Evolutionary conservation across 768 basidiomycete species (phyloP).

Genomic region (Paxillus rubicundulus): DNA sequence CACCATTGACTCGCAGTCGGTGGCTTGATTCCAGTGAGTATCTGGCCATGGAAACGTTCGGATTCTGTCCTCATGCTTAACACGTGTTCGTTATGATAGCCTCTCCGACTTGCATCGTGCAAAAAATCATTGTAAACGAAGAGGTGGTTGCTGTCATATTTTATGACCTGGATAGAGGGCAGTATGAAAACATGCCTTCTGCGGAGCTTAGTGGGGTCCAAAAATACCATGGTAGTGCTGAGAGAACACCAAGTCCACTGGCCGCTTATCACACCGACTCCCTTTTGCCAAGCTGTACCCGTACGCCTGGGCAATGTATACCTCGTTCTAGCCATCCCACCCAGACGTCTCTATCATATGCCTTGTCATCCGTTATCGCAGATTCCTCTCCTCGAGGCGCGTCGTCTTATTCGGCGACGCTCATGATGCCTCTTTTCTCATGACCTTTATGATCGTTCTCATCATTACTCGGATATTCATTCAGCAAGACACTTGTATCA

Average conservation of each 20-base stretch:
- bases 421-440: conserved; percentile 34
- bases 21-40: conserved; percentile 69
- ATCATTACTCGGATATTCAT: conserved; percentile 19
- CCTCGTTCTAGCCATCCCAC: conserved; percentile 29
- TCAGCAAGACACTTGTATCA: conserved; percentile 22
- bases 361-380: conserved; percentile 39
- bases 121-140: conserved; percentile 68
- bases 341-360: conserved; percentile 43
- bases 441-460: conserved; percentile 28
- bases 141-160: conserved; percentile 60
- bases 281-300: conserved; percentile 31
- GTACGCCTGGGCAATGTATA: conserved; percentile 34
- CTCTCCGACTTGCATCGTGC: conserved; percentile 56
- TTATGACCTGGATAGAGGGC: conserved; percentile 65
- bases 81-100: conserved; percentile 37
- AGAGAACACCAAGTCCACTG: conserved; percentile 27
- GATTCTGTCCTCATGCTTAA: conserved; percentile 23
- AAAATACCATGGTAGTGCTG: conserved; percentile 34
- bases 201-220: conserved; percentile 58
- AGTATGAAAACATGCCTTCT: conserved; percentile 49
- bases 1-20: conserved; percentile 59
- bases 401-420: conserved; percentile 28
- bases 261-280: conserved; percentile 30
- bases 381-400: conserved; percentile 19
- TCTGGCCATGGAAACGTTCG: conserved; percentile 8